A percentile compares a stretch with the other conserved stretches of the same genome.
These are phyloP conservation scores for Neurospora sp. DNA, from an alignment of 495 filamentous ascomycete species.

Conservation along the genomic window DNA sequence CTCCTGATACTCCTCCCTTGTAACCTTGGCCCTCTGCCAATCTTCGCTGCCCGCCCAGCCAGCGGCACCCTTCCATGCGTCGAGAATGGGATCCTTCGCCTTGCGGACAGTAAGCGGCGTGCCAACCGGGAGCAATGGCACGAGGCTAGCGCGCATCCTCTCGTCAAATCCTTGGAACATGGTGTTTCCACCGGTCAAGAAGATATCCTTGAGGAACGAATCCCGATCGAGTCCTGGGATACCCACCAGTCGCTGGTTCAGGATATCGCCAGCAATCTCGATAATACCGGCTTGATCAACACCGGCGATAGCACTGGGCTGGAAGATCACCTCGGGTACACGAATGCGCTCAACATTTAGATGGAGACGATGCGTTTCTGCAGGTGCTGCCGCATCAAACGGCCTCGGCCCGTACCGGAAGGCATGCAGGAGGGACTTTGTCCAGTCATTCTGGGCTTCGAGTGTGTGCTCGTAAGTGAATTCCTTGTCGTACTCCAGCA, in stretches of 20 bases:
- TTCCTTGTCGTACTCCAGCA: slow-evolving; percentile 74
- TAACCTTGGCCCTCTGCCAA: slow-evolving; percentile 44
- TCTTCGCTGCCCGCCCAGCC: slow-evolving; percentile 52
- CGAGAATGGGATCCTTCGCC: slow-evolving; percentile 64
- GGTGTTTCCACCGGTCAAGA: slow-evolving; percentile 89
- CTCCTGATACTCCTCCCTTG: slow-evolving; percentile 69
- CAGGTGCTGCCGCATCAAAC: slow-evolving; percentile 69
- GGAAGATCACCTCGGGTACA: slow-evolving; percentile 90
- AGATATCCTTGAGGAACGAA: slow-evolving; percentile 71
- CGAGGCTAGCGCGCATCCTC: slow-evolving; percentile 60
- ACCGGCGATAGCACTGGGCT: slow-evolving; percentile 81
- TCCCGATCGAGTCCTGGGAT: slow-evolving; percentile 43
- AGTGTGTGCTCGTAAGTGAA: slow-evolving; percentile 87
- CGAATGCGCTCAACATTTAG: slow-evolving; percentile 95
- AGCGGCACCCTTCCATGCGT: slow-evolving; percentile 90
- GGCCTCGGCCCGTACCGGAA: slow-evolving; percentile 81
- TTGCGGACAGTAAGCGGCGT: slow-evolving; percentile 52
- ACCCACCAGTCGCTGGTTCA: slow-evolving; percentile 62
- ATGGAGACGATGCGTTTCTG: slow-evolving; percentile 79
- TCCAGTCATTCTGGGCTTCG: slow-evolving; percentile 90
- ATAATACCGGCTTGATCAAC: slow-evolving; percentile 89
- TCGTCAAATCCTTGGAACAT: slow-evolving; percentile 83
- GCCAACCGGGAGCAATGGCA: slow-evolving; percentile 61
- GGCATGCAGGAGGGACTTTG: slow-evolving; percentile 76
- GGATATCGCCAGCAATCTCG: slow-evolving; percentile 78